Conservation (phyloP, 306 rosid genomes). For the Oxytropis ochrocephala region DNA sequence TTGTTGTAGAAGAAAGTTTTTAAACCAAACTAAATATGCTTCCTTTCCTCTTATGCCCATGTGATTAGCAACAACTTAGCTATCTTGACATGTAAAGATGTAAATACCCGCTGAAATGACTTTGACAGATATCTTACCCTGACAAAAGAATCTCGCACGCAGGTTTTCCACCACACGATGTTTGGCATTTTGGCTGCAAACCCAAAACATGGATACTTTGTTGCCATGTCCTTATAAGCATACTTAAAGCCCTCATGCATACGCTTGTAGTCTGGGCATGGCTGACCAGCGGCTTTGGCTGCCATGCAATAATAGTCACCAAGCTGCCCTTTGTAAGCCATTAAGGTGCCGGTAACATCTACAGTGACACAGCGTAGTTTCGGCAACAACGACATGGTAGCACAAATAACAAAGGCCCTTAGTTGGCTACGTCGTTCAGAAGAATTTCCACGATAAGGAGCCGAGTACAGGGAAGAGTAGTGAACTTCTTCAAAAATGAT, state of each 20-base stretch:
- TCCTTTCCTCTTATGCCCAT: neutral
- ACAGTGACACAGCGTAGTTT: constrained; percentile 76
- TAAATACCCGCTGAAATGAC: neutral
- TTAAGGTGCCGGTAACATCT: constrained; percentile 88
- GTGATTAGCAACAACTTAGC: constrained; percentile 7
- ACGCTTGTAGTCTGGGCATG: constrained; percentile 89
- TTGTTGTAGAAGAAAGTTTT: neutral
- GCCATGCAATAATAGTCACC: constrained; percentile 99
- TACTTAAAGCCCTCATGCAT: constrained; percentile 83
- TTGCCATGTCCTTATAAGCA: constrained; percentile 89
- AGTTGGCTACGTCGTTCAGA: constrained; percentile 1
- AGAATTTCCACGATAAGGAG: constrained; percentile 2
- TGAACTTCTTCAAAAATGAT: constrained; percentile 24
- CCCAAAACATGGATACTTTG: constrained; percentile 81
- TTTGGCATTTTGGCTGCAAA: constrained; percentile 81
- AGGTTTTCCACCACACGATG: constrained; percentile 88
- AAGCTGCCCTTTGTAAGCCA: constrained; percentile 95
- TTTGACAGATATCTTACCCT: constrained; percentile 54
- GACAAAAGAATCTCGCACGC: constrained; percentile 81
- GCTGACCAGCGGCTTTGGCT: constrained; percentile 82
- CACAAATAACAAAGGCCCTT: constrained; percentile 7
- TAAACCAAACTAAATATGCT: neutral
- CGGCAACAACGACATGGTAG: constrained; percentile 53
- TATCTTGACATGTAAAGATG: neutral
- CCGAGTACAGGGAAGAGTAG: neutral